phyloP scores from a whole-genome alignment of 495 filamentous ascomycete species.

The Penicillium paradoxum region DNA sequence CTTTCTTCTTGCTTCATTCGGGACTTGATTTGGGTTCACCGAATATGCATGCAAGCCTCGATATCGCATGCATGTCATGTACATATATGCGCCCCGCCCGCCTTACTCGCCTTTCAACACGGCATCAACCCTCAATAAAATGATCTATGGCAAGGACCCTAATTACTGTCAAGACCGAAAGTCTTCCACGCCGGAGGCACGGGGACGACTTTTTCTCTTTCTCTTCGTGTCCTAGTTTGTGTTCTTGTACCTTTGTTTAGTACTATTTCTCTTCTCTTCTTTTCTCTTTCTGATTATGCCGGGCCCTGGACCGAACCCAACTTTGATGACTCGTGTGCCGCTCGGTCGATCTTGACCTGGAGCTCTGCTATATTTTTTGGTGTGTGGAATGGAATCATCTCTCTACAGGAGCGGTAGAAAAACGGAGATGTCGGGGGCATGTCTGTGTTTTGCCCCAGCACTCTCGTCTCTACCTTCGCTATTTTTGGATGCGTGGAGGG shows the following conservation, averaged over 20 bases:
- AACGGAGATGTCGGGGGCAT: background rate
- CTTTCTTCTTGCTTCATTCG: conserved; percentile 5
- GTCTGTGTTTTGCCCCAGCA: background rate
- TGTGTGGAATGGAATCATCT: background rate
- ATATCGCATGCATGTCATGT: conserved; percentile 14
- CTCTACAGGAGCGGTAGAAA: background rate
- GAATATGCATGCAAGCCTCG: conserved; percentile 6
- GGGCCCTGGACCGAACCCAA: conserved; percentile 5
- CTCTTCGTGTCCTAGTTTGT: conserved; percentile 19
- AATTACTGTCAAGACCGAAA: conserved; percentile 1
- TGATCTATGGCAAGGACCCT: background rate
- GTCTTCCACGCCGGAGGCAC: conserved; percentile 6
- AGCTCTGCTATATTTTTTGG: conserved; percentile 1
- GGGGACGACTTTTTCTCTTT: conserved; percentile 8
- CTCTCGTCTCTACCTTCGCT: background rate
- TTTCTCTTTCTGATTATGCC: conserved; percentile 8
- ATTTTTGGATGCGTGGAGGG: background rate
- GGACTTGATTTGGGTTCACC: conserved; percentile 1
- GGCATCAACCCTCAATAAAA: conserved; percentile 1
- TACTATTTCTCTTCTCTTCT: conserved; percentile 5
- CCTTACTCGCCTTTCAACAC: conserved; percentile 17
- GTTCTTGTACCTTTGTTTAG: conserved; percentile 12
- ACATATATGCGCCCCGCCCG: conserved; percentile 5
- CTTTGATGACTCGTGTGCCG: conserved; percentile 8
- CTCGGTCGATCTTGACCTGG: conserved; percentile 1